A percentile compares a stretch with the other conserved stretches of the same genome.
phyloP scores from a whole-genome alignment of 2,329 filamentous ascomycete genomes.

The Fonsecaea multimorphosa region DNA sequence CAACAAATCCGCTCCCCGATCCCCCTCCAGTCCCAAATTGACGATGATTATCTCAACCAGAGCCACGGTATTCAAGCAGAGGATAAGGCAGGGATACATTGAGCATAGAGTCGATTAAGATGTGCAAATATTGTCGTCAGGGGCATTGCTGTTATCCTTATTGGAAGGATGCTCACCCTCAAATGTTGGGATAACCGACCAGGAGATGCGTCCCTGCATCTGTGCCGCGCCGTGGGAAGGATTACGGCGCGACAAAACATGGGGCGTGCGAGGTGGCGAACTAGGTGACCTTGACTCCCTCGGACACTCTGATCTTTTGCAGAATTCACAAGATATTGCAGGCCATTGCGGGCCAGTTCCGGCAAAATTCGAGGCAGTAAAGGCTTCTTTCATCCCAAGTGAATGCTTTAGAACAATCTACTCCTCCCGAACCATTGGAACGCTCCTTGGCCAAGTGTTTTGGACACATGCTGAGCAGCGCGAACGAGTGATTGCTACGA shows the following conservation, averaged over 20 bases:
- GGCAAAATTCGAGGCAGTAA: not conserved
- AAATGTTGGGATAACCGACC: not conserved
- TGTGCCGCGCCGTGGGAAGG: not conserved
- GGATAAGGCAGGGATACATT: not conserved
- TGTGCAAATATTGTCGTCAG: not conserved
- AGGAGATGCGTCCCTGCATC: not conserved
- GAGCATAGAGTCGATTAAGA: no score
- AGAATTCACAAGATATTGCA: not conserved
- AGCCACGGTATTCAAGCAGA: not conserved
- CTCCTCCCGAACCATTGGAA: no score
- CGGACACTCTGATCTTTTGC: no score
- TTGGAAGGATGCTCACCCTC: not conserved
- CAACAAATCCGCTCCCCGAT: not conserved
- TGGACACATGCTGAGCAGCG: no score
- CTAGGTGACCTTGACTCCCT: no score
- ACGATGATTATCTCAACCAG: not conserved
- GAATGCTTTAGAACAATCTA: no score
- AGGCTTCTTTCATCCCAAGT: not conserved
- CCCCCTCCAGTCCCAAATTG: constrained; percentile 3
- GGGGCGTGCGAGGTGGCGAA: not conserved
- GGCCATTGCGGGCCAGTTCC: not conserved
- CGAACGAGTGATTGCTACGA: not conserved
- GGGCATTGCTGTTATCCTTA: not conserved
- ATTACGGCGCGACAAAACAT: not conserved
- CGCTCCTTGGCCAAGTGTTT: no score